A percentile compares a stretch with the other conserved stretches of the same genome.
phyloP scores from a whole-genome alignment of 768 basidiomycete genomes.

The Russula sp. region DNA sequence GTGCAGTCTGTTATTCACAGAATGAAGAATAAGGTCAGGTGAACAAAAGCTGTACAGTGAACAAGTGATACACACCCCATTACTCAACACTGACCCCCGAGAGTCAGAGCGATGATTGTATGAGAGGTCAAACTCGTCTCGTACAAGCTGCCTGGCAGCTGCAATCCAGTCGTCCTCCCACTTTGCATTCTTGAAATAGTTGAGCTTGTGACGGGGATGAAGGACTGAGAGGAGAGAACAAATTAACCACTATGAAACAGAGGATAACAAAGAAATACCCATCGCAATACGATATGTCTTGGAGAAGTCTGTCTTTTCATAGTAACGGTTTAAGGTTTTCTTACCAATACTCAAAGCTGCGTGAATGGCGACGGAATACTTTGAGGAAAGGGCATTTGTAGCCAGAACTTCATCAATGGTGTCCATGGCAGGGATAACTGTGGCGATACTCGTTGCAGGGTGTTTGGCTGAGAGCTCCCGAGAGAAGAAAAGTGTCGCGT shows the following conservation, averaged over 20 bases:
- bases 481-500: constrained; percentile 11
- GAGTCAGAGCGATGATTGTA: not conserved
- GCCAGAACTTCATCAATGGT: constrained; percentile 22
- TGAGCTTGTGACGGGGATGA: constrained; percentile 5
- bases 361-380: constrained; percentile 31
- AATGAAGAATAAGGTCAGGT: not conserved
- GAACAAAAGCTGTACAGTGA: not conserved
- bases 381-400: constrained; percentile 22
- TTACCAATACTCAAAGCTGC: constrained; percentile 36
- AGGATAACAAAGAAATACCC: constrained; percentile 29
- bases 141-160: not conserved
- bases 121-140: not conserved
- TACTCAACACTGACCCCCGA: not conserved
- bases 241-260: not conserved
- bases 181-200: not conserved
- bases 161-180: not conserved
- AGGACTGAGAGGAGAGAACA: not conserved
- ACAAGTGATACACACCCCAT: not conserved
- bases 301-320: constrained; percentile 35
- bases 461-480: not conserved
- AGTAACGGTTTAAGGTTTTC: constrained; percentile 38
- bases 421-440: constrained; percentile 13
- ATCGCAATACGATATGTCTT: constrained; percentile 38
- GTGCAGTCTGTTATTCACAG: not conserved
- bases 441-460: not conserved